Percentiles rank a stretch among this genome's conserved stretches.
Evolutionary conservation across 176 grass and related monocot species (phyloP).

Genomic region (Otatea glauca): DNA sequence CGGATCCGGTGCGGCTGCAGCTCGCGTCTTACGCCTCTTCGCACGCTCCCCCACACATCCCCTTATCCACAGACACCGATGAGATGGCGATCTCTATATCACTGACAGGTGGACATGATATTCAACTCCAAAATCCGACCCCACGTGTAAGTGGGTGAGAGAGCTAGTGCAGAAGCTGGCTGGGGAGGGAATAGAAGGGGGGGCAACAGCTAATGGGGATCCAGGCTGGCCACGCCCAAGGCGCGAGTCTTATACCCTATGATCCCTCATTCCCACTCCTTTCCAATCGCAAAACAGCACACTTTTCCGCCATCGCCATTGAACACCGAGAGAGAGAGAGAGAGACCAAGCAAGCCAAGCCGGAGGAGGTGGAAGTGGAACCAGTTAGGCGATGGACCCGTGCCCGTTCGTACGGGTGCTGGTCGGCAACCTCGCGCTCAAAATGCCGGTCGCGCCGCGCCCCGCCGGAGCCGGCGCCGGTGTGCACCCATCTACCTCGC

Average conservation of each 20-base stretch:
- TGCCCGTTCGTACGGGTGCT: slow-evolving; percentile 95
- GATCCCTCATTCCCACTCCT: slow-evolving; percentile 49
- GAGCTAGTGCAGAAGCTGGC: background rate
- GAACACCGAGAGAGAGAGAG: background rate
- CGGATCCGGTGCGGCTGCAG: slow-evolving; percentile 42
- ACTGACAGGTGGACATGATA: background rate
- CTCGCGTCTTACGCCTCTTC: background rate
- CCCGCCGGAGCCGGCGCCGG: slow-evolving; percentile 46
- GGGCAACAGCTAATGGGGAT: slow-evolving; percentile 37
- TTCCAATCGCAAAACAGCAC: background rate
- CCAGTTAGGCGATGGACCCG: slow-evolving; percentile 68
- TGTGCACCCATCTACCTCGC: slow-evolving; percentile 67
- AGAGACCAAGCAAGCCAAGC: background rate
- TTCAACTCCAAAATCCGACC: fast-evolving
- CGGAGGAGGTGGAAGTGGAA: background rate
- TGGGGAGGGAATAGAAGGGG: background rate
- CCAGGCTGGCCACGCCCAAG: slow-evolving; percentile 45
- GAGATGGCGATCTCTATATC: fast-evolving
- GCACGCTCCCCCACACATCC: background rate
- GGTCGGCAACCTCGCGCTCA: slow-evolving; percentile 80
- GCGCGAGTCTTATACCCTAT: slow-evolving; percentile 38
- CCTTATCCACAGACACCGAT: background rate
- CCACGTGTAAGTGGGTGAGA: background rate
- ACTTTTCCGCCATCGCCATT: slow-evolving; percentile 8
- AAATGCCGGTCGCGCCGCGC: slow-evolving; percentile 58